Evolutionary conservation across 2,329 filamentous ascomycete genomes (phyloP), one percentile per base, ranked within the genome.

Genomic region (Phoma sp.): DNA sequence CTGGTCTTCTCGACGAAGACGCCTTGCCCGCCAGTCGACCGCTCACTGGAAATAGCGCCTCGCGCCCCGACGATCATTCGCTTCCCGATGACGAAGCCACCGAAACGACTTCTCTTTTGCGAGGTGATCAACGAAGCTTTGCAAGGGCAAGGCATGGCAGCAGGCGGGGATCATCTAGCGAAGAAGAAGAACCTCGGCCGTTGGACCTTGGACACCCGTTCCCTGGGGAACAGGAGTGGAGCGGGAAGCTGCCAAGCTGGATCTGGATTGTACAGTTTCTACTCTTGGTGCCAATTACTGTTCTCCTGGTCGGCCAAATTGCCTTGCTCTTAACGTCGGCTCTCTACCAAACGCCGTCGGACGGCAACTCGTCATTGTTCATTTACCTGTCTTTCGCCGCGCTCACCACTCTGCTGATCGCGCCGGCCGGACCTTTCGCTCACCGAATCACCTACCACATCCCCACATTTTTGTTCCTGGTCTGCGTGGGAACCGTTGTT

Each of bases 241-340:
- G 92, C 46, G 84, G 84, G 4, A 83, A 83, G 33, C 78, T 98
- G 49, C 91, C 92, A 1, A 85, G 83, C 39, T 97, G 90, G 89
- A 87, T 90, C 17, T 99, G 95, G 95, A 75, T 95, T 37, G 65
- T 96, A 17, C 93, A 99, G 68, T 88, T 97, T 61, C 78, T 98
- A 3, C 71, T 97, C 15, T 78, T 96, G 9, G 90, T 86, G 0
- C 92, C 93, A 0, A 85, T 96, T 47, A 85, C 88, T 43, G 80
- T 96, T 40, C 88, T 95, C 56, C 74, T 98, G 19, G 77, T 91
- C 15, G 91, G 88, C 1, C 92, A 96, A 69, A 81, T 93, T 24
- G 89, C 85, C 1, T 81, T 98, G 3, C 77, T 94, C 12, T 73
- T 91, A 15, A 90, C 88, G 4, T 84, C 88, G 31, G 86, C 90